Conservation (phyloP, 129 eudicot species). For the Scalesia atractyloides region DNA sequence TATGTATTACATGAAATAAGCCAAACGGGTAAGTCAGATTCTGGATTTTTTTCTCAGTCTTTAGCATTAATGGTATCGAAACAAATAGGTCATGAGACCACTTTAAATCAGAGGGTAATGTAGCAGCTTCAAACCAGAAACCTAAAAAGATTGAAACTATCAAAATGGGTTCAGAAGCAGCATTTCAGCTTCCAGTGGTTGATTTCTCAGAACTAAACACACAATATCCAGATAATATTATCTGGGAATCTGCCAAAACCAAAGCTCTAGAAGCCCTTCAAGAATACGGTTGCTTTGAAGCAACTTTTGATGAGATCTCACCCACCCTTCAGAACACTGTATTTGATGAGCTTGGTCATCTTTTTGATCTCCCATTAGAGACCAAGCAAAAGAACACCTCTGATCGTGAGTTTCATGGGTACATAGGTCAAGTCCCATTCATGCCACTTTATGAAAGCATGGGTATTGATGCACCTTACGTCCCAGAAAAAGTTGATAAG, state of each 20-base stretch:
- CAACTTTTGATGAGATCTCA: slow-evolving; percentile 29
- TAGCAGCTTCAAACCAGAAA: slow-evolving; percentile 6
- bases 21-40: background rate
- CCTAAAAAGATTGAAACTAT: background rate
- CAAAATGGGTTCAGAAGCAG: slow-evolving; percentile 38
- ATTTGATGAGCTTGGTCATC: slow-evolving; percentile 29
- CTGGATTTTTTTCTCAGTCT: background rate
- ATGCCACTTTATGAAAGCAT: slow-evolving; percentile 37
- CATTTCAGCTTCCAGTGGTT: slow-evolving; percentile 38
- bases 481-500: slow-evolving; percentile 11
- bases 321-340: slow-evolving; percentile 34
- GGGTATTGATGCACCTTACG: slow-evolving; percentile 31
- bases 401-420: slow-evolving; percentile 33
- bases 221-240: slow-evolving; percentile 33
- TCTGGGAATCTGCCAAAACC: slow-evolving; percentile 51
- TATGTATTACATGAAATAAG: too few relatives aligned
- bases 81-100: background rate
- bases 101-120: background rate
- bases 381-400: slow-evolving; percentile 20
- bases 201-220: slow-evolving; percentile 27
- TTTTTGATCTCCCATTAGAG: slow-evolving; percentile 34
- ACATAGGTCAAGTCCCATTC: slow-evolving; percentile 35
- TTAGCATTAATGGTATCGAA: slow-evolving; percentile 6
- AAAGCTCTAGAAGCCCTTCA: slow-evolving; percentile 56
- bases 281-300: slow-evolving; percentile 51